Percentiles rank a stretch among this genome's conserved stretches.
phyloP scores from a whole-genome alignment of 2,329 filamentous ascomycete species.

The Fusarium sp. region DNA sequence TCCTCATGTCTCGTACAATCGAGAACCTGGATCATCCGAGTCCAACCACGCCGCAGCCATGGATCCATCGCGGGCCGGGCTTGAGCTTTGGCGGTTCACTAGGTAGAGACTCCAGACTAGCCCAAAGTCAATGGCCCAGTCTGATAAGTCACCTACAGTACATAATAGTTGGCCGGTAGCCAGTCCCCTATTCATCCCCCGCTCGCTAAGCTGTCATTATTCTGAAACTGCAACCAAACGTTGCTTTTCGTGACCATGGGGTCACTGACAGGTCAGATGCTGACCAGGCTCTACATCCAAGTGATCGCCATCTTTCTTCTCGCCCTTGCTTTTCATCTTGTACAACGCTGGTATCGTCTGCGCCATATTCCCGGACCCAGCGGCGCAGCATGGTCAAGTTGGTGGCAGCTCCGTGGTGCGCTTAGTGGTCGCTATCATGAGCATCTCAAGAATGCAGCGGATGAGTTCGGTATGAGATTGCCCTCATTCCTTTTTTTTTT shows the following conservation, averaged over 20 bases:
- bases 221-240: not conserved
- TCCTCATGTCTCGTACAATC: not conserved
- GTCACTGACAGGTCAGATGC: constrained; percentile 5
- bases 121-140: constrained; percentile 1
- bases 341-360: constrained; percentile 43
- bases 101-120: not conserved
- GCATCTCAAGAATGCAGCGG: constrained; percentile 37
- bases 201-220: not conserved
- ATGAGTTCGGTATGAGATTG: constrained; percentile 36
- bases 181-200: not conserved
- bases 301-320: not conserved
- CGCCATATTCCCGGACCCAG: constrained; percentile 44
- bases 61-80: not conserved
- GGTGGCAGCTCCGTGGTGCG: constrained; percentile 45
- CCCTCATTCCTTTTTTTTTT: accelerated
- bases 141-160: not conserved
- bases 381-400: constrained; percentile 42
- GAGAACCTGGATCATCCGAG: not conserved
- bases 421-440: constrained; percentile 45
- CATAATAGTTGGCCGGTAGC: not conserved
- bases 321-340: not conserved
- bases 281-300: constrained; percentile 1
- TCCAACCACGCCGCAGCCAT: constrained; percentile 1
- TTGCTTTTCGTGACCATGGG: constrained; percentile 24
- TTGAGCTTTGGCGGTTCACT: not conserved